phyloP scores from a whole-genome alignment of 2,329 filamentous ascomycete genomes.

The Fusarium virguliforme region DNA sequence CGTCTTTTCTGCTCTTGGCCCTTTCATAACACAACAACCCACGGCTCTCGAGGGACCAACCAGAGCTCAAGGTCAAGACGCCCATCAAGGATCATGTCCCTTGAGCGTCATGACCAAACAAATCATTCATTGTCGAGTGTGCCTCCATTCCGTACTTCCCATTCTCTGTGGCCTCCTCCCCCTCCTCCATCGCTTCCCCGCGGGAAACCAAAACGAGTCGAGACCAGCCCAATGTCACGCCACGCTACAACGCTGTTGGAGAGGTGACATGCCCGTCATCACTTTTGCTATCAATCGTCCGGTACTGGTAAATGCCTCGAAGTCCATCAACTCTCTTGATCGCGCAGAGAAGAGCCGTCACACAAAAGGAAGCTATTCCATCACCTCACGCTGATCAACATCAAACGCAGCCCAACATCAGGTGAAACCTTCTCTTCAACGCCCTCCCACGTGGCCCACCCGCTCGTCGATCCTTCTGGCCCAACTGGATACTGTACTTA shows the following conservation, averaged over 20 bases:
- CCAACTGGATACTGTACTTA: slow-evolving; percentile 1
- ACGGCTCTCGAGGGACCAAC: background rate
- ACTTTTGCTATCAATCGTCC: background rate
- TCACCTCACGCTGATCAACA: slow-evolving; percentile 25
- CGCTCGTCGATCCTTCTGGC: slow-evolving; percentile 28
- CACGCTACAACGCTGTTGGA: slow-evolving; percentile 21
- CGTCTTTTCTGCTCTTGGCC: slow-evolving; percentile 8
- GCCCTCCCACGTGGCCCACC: slow-evolving; percentile 44
- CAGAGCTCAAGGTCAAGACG: background rate
- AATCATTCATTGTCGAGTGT: background rate
- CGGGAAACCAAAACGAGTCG: slow-evolving; percentile 18
- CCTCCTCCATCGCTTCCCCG: slow-evolving; percentile 13
- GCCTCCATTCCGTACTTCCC: slow-evolving; percentile 6
- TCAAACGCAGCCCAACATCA: slow-evolving; percentile 30
- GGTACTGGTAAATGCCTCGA: background rate
- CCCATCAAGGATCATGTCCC: slow-evolving; percentile 10
- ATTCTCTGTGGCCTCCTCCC: background rate
- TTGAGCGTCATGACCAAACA: background rate
- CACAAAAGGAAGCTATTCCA: slow-evolving; percentile 12
- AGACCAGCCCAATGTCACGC: slow-evolving; percentile 31
- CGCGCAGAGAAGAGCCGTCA: background rate
- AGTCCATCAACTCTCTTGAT: background rate
- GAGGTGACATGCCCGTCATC: slow-evolving; percentile 11
- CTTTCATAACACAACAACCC: slow-evolving; percentile 5
- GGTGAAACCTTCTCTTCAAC: slow-evolving; percentile 35